Percentiles rank a stretch among this genome's conserved stretches.
Evolutionary conservation across 352 stramenopile species (phyloP).

Genomic region (Globisporangium abappressorium): DNA sequence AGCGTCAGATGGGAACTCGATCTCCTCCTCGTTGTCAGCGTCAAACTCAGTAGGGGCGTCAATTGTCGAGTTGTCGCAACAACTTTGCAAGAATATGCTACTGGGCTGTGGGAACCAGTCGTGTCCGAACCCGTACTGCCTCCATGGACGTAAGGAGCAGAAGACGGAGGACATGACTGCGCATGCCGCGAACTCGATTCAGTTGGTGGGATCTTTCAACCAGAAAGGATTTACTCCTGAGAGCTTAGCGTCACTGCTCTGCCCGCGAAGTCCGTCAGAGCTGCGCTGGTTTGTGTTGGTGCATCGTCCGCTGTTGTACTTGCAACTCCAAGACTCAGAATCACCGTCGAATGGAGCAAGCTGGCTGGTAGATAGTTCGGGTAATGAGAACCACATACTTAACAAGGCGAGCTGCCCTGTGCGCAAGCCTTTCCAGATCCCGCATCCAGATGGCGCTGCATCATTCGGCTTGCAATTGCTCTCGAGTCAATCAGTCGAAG

Average conservation of each 20-base stretch:
- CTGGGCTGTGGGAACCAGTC: conserved; percentile 30
- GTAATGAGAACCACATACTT: conserved; percentile 35
- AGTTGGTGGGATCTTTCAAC: conserved; percentile 39
- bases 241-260: conserved; percentile 41
- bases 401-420: conserved; percentile 30
- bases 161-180: conserved; percentile 20
- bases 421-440: conserved; percentile 60
- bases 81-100: conserved; percentile 46
- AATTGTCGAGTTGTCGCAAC: conserved; percentile 33
- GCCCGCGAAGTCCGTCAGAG: conserved; percentile 21
- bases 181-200: conserved; percentile 42
- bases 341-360: neutral
- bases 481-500: conserved; percentile 15
- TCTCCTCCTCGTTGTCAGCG: neutral
- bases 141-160: conserved; percentile 3
- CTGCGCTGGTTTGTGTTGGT: conserved; percentile 47
- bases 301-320: conserved; percentile 39
- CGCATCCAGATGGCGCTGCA: conserved; percentile 9
- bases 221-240: conserved; percentile 29
- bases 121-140: conserved; percentile 50
- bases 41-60: neutral
- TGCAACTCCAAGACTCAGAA: conserved; percentile 55
- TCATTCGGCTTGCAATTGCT: conserved; percentile 43
- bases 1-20: neutral
- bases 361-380: conserved; percentile 52